phyloP scores from a whole-genome alignment of 2,329 filamentous ascomycete genomes.

The Paracamarosporium sp. region DNA sequence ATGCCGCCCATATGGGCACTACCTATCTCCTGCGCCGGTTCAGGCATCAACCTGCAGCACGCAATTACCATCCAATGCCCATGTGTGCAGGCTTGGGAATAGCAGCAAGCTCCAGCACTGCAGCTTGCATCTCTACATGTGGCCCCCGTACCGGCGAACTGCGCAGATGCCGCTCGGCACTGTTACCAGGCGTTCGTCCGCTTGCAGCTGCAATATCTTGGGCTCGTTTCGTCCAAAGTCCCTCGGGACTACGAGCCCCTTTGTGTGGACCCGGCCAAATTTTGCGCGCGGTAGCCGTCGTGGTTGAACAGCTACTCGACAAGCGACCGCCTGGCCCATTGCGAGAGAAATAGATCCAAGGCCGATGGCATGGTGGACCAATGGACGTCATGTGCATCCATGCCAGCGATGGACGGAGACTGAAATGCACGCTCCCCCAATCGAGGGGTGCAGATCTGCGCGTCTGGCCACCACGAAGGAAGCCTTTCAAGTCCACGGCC shows the following conservation, averaged over 20 bases:
- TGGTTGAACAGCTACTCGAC: not conserved
- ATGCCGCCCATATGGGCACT: conserved; percentile 10
- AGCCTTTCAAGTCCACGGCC: conserved; percentile 10
- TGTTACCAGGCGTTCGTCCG: conserved; percentile 3
- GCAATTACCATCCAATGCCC: not conserved
- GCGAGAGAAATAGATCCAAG: not conserved
- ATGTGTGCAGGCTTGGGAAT: not conserved
- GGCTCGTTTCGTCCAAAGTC: conserved; percentile 11
- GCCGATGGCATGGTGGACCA: not conserved
- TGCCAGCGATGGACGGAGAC: not conserved
- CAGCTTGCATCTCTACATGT: not conserved
- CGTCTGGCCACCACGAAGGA: conserved; percentile 15
- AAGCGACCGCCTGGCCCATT: not conserved
- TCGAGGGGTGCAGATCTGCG: conserved; percentile 16
- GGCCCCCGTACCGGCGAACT: not conserved
- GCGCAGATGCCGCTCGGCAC: not conserved
- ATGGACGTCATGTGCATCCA: conserved; percentile 9
- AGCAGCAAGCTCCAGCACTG: not conserved
- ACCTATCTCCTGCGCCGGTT: not conserved
- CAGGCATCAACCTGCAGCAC: not conserved
- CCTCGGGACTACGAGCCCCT: not conserved
- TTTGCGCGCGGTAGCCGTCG: conserved; percentile 6
- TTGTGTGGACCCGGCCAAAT: conserved; percentile 1
- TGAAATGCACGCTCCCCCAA: conserved; percentile 9
- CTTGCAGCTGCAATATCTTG: conserved; percentile 8